A percentile compares a stretch with the other conserved stretches of the same genome.
Evolutionary conservation across 2,329 filamentous ascomycete species (phyloP).

Genomic region (Elsinoe batatas): DNA sequence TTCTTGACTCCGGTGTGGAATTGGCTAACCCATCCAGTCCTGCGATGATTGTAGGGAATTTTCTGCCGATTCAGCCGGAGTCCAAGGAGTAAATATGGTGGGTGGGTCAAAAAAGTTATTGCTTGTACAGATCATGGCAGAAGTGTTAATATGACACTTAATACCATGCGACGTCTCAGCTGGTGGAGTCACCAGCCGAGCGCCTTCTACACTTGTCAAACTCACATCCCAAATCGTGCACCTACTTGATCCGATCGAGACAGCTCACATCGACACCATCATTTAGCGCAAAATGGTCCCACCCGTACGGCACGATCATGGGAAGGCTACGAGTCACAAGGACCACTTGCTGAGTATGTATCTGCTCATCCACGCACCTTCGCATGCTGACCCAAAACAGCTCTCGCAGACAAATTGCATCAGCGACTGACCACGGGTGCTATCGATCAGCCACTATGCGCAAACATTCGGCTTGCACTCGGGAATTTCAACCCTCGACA

Average conservation of each 20-base stretch:
- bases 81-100: neutral
- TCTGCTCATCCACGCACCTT: neutral
- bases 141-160: neutral
- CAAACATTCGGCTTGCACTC: neutral
- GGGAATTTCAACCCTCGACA: neutral
- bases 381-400: constrained; percentile 1
- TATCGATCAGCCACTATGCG: constrained; percentile 10
- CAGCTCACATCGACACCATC: too few relatives aligned
- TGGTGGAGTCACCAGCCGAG: neutral
- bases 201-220: neutral
- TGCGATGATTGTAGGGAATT: constrained; percentile 91
- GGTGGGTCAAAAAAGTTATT: neutral
- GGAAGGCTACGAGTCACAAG: neutral
- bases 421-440: neutral
- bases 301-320: neutral
- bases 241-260: neutral
- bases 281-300: neutral
- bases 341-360: neutral
- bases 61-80: constrained; percentile 69
- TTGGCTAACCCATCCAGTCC: constrained; percentile 48
- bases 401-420: neutral
- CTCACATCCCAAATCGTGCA: neutral
- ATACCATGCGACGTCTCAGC: neutral
- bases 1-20: neutral
- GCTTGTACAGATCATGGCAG: neutral